These are phyloP conservation scores for Gloeophyllum trabeum DNA, from an alignment of 768 basidiomycete genomes.

Conservation along the genomic window DNA sequence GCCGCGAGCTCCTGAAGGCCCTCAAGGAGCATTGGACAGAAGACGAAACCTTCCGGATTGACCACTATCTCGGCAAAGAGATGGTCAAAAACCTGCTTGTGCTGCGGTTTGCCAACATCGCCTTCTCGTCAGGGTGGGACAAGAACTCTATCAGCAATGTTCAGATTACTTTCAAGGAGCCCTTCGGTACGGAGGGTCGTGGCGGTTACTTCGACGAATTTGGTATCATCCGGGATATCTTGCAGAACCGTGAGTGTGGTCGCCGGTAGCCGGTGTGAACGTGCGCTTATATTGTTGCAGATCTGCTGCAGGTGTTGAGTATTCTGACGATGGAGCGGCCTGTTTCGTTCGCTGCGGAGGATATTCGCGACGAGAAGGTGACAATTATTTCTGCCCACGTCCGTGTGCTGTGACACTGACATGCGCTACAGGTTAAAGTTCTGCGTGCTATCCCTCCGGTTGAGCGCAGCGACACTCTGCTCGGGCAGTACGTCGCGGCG, in stretches of 20 bases:
- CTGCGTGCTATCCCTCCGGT: conserved; percentile 85
- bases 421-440: conserved; percentile 73
- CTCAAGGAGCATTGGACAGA: conserved; percentile 88
- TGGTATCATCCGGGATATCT: conserved; percentile 94
- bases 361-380: conserved; percentile 98
- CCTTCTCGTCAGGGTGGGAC: conserved; percentile 85
- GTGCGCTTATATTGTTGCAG: conserved; percentile 29
- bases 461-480: conserved; percentile 62
- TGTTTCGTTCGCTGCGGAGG: conserved; percentile 93
- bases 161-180: conserved; percentile 99
- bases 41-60: conserved; percentile 98
- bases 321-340: conserved; percentile 97
- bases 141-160: conserved; percentile 94
- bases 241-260: conserved; percentile 85
- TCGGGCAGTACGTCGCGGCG: conserved; percentile 87
- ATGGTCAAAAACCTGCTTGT: conserved; percentile 99
- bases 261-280: neutral
- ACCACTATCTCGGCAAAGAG: conserved; percentile 99
- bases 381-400: conserved; percentile 7
- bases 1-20: conserved; percentile 61
- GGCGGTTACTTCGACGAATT: conserved; percentile 99
- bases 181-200: conserved; percentile 98
- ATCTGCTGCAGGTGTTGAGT: conserved; percentile 89
- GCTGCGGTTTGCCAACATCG: conserved; percentile 89
- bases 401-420: conserved; percentile 2